Percentiles rank a stretch among this genome's conserved stretches.
phyloP scores from a whole-genome alignment of 2,329 filamentous ascomycete species.

The Fusarium ramigenum region DNA sequence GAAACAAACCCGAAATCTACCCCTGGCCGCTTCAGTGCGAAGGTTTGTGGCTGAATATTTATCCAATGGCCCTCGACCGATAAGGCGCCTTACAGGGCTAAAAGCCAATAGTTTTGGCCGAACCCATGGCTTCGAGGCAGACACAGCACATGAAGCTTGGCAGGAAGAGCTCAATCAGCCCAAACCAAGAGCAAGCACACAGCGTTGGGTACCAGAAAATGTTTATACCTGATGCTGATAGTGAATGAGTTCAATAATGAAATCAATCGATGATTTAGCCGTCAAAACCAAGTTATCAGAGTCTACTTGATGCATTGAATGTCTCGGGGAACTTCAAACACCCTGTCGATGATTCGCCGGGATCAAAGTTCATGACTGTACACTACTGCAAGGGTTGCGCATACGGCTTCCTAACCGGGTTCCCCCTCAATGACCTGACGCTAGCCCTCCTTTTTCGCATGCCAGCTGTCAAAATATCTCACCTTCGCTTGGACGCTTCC shows the following conservation, averaged over 20 bases:
- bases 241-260: not conserved
- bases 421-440: not conserved
- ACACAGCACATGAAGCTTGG: not conserved
- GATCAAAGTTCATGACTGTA: not conserved
- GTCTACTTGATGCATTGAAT: not conserved
- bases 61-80: not conserved
- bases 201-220: not conserved
- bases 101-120: not conserved
- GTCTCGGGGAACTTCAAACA: not conserved
- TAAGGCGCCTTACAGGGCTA: not conserved
- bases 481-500: not conserved
- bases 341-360: not conserved
- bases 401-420: not conserved
- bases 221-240: not conserved
- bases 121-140: not conserved
- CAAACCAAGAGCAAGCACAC: not conserved
- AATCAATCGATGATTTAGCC: not conserved
- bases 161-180: not conserved
- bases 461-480: not conserved
- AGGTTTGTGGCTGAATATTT: not conserved
- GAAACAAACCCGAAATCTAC: not conserved
- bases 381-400: not conserved
- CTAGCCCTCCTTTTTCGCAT: not conserved
- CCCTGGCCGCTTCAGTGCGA: not conserved
- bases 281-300: not conserved